Evolutionary conservation across 192 early-diverging fungal species (phyloP), one percentile per base, ranked within the genome.

Genomic region (Umbelopsis sp.): DNA sequence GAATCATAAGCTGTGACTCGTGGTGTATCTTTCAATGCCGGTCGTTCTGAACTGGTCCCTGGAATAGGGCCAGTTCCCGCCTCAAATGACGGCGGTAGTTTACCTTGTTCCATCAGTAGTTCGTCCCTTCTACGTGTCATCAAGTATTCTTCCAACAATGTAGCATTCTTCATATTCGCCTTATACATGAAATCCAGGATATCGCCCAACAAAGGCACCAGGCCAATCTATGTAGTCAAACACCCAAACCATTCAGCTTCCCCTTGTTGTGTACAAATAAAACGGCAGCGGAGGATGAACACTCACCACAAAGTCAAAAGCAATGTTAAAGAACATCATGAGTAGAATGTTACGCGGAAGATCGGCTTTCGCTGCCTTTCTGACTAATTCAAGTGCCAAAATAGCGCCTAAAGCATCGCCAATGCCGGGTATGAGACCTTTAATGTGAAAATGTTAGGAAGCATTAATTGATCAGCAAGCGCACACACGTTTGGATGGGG

Each of bases 121-220:
- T 76, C 71, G 47, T 80, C 79, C 3, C 79, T 43, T 68, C 71
- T 38, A 14, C 79, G 67, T 12, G 71, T 20, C 56, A 80, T 65
- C 20, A 88, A 49, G 52, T 66, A 86, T 14, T 77, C 80, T 36
- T 88, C 81, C 34, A 88, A 76, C 7, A 86, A n/a, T 36, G 76
- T 62, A 24, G 83, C 83, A 71, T 88, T 88, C 41, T 72, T 80
- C 71, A 73, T 75, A 49, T 88, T 88, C 2, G 77, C 76, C 56
- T 84, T 88, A 65, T 78, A 84, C 41, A 88, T 47, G 16, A 82
- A 78, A 68, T 88, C 86, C 12, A 71, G 32, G 10, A 86, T 10
- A 69, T 88, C 86, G 16, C 86, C 86, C 2, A 83, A 21, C 5
- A 88, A 11, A 11, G 86, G 86, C 22, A 82, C 69, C 21, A 88